Evolutionary conservation across 768 basidiomycete species (phyloP).

Genomic region (Saitozyma sp.): DNA sequence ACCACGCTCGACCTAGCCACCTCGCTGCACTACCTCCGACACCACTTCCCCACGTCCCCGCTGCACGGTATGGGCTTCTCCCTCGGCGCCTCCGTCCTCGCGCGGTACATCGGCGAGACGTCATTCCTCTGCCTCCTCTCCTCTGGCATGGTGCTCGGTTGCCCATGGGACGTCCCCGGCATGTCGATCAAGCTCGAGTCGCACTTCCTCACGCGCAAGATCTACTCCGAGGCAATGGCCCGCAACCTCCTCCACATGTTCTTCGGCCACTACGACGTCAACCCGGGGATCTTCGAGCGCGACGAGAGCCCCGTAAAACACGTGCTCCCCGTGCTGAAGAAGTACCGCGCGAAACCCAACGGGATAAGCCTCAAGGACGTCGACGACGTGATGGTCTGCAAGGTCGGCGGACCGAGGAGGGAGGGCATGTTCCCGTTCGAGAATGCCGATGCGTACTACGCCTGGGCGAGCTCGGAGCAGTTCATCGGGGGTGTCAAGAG

Average conservation of each 20-base stretch:
- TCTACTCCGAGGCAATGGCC: slow-evolving; percentile 49
- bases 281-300: slow-evolving; percentile 25
- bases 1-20: slow-evolving; percentile 86
- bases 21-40: slow-evolving; percentile 72
- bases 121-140: slow-evolving; percentile 53
- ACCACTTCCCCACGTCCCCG: slow-evolving; percentile 73
- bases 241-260: slow-evolving; percentile 41
- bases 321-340: slow-evolving; percentile 16
- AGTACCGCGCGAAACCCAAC: slow-evolving; percentile 17
- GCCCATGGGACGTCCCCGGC: slow-evolving; percentile 47
- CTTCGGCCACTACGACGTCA: slow-evolving; percentile 33
- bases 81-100: slow-evolving; percentile 86
- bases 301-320: slow-evolving; percentile 14
- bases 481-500: slow-evolving; percentile 38
- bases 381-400: slow-evolving; percentile 41
- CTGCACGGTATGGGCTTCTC: slow-evolving; percentile 89
- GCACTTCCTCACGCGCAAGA: slow-evolving; percentile 30
- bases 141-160: slow-evolving; percentile 42
- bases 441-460: slow-evolving; percentile 48
- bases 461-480: slow-evolving; percentile 47
- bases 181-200: slow-evolving; percentile 50
- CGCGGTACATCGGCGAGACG: slow-evolving; percentile 85
- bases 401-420: slow-evolving; percentile 42
- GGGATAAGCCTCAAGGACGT: slow-evolving; percentile 34
- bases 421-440: slow-evolving; percentile 50